Percentiles rank a stretch among this genome's conserved stretches.
Evolutionary conservation across 2,329 filamentous ascomycete species (phyloP).

Genomic region (Hypoxylon sp.): DNA sequence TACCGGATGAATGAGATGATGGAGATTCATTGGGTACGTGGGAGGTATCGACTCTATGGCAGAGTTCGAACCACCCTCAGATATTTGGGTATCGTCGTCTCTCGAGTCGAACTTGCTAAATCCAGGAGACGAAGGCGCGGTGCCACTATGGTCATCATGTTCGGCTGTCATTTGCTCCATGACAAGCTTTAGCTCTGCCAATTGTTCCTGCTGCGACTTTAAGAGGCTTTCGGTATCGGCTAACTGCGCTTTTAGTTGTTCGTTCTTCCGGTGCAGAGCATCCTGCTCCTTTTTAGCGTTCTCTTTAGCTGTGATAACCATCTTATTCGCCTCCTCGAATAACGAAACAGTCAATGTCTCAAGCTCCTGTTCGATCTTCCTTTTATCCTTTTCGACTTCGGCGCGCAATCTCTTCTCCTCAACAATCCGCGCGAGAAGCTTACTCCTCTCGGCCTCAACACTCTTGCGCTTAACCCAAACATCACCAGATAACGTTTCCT

Average conservation of each 20-base stretch:
- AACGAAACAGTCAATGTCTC: conserved; percentile 91
- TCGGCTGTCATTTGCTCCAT: conserved; percentile 88
- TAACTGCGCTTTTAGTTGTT: conserved; percentile 87
- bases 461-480: conserved; percentile 81
- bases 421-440: conserved; percentile 69
- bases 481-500: conserved; percentile 80
- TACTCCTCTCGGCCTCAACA: conserved; percentile 79
- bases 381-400: conserved; percentile 82
- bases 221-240: conserved; percentile 89
- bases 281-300: conserved; percentile 90
- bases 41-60: conserved; percentile 64
- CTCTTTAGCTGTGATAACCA: conserved; percentile 93
- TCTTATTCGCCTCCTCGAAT: conserved; percentile 99
- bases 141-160: conserved; percentile 79
- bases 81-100: conserved; percentile 61
- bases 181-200: conserved; percentile 90
- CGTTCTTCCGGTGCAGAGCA: conserved; percentile 83
- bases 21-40: conserved; percentile 78
- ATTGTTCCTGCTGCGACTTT: conserved; percentile 91
- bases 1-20: conserved; percentile 85
- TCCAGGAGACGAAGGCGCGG: conserved; percentile 86
- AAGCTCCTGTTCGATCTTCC: conserved; percentile 90
- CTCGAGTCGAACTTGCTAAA: conserved; percentile 76
- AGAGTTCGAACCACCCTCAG: conserved; percentile 56
- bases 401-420: conserved; percentile 77